Base-by-base conservation (phyloP, 2,329 filamentous ascomycete genomes). In the Beauveria pseudobassiana region DNA sequence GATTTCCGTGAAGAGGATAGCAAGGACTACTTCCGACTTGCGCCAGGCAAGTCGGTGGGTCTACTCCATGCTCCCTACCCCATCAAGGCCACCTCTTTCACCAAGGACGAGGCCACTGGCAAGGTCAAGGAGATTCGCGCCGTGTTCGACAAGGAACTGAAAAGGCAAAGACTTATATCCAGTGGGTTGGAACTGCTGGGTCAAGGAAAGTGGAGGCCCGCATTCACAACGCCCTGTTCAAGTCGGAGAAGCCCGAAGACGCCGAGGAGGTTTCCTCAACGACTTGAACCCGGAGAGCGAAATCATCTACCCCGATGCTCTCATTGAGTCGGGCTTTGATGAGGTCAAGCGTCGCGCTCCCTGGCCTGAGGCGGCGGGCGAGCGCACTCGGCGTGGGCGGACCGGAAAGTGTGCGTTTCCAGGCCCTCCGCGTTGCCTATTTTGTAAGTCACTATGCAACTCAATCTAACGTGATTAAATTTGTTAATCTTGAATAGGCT, bases 231-330 rank as follows among this genome's bases (percentile, higher is more conserved):
- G 80, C 86, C 3, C 82, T 98, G 0, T 97, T 97, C 83, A 92
- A 91, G 73, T 91, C 88, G 4, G 87, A 93, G 53, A 88, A 95
- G 69, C 93, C 93, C 2, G 87, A 88, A 45, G 83, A 87, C 12
- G 87, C 88, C 3, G 86, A 87, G 53, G 88, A 18, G 91, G 91
- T 2, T 97, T 92, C 76, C 77, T 96, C 58, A 86, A 87, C 59
- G 90, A 96, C 68, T 82, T 98, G 67, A 95, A 95, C 72, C 88
- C 91, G 0, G 82, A 93, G 52, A 93, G 89, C 63, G 90, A 97
- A 76, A 78, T 90, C 24, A 80, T 95, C n/a, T 93, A 88, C 71
- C 79, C 83, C 0, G 78, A 90, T 61, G 93, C 93, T 0, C 77
- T 96, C 70, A 84, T 97, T 43, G 93, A 98, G 75, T 81, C 83